A percentile compares a stretch with the other conserved stretches of the same genome.
Evolutionary conservation across 1,284 basidiomycete species (phyloP).

Genomic region (Melampsora medusae): DNA sequence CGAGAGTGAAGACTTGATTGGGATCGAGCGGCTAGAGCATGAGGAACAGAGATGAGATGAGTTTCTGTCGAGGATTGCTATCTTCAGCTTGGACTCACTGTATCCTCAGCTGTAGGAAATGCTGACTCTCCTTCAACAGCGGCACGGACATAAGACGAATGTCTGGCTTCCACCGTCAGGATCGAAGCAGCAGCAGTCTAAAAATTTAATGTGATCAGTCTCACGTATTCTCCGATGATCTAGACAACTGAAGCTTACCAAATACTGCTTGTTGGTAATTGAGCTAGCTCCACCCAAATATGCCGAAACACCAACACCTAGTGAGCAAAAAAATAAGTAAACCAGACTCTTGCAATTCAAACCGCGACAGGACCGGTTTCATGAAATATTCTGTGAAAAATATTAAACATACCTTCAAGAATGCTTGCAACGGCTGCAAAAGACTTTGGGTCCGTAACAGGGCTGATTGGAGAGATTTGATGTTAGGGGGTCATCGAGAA

Average conservation of each 20-base stretch:
- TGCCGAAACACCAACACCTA: slow-evolving; percentile 46
- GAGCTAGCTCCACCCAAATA: slow-evolving; percentile 49
- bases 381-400: slow-evolving; percentile 3
- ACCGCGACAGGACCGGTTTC: too few species aligned
- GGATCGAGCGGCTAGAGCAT: slow-evolving; percentile 16
- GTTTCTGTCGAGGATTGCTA: not conserved
- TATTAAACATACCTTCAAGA: not conserved
- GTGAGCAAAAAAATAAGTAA: slow-evolving; percentile 48
- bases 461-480: slow-evolving; percentile 46
- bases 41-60: not conserved
- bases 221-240: too few species aligned
- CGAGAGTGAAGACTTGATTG: slow-evolving; percentile 21
- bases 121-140: not conserved
- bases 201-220: too few species aligned
- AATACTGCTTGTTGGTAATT: slow-evolving; percentile 31
- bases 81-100: not conserved
- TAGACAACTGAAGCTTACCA: not conserved
- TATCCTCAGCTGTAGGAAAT: not conserved
- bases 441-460: slow-evolving; percentile 59
- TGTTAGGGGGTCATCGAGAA: not conserved
- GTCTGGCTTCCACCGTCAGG: slow-evolving; percentile 53
- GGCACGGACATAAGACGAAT: not conserved
- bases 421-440: slow-evolving; percentile 59
- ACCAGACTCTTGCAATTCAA: not conserved
- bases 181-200: slow-evolving; percentile 55